Evolutionary conservation across 352 stramenopile species (phyloP), one percentile per base, ranked within the genome.

Genomic region (Peronospora belbahrii): DNA sequence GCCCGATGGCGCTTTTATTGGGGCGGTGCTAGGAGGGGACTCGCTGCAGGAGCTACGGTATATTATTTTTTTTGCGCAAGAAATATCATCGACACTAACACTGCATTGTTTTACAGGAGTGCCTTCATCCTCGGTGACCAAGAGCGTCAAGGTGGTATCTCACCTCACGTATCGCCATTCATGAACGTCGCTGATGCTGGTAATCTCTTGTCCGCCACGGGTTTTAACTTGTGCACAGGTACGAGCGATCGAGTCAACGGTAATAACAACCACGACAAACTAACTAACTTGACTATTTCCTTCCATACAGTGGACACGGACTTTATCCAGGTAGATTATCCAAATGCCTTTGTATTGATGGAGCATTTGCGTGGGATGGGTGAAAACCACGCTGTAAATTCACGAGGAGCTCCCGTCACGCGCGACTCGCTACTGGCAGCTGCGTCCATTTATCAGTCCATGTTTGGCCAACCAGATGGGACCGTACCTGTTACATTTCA

Each of bases 1-100:
- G 70, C 94, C 96, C 1, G 94, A 99, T 62, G 95, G 96, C 11
- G 94, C 92, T 30, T 97, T 99, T 53, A 74, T 99, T 27, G 96
- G 92, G 20, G 88, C 94, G 1, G 94, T 99, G 48, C 72, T 98
- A 11, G 96, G 96, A 23, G 95, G 94, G 33, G 83, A 95, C 42
- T 98, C 94, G 7, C 69, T 99, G 0, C 85, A 95, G 38, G 96
- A 99, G 61, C 71, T 99, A 6, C 75, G 93, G 62, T 83, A 76
- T 25, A 20, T 42, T 24, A 15, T 19, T 22, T 1, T 8, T 42
- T 3, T 20, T 10, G n/a, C 30, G 19, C 41, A 53, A 22, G 9
- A 51, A 42, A 8, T 25, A 20, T 38, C 6, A 5, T 48, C 4
- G 17, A 4, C 5, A 38, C 33, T 46, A 4, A 49, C 24, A 8